Evolutionary conservation across 1,284 basidiomycete species (phyloP).

Genomic region (Leccinum ponderosum): DNA sequence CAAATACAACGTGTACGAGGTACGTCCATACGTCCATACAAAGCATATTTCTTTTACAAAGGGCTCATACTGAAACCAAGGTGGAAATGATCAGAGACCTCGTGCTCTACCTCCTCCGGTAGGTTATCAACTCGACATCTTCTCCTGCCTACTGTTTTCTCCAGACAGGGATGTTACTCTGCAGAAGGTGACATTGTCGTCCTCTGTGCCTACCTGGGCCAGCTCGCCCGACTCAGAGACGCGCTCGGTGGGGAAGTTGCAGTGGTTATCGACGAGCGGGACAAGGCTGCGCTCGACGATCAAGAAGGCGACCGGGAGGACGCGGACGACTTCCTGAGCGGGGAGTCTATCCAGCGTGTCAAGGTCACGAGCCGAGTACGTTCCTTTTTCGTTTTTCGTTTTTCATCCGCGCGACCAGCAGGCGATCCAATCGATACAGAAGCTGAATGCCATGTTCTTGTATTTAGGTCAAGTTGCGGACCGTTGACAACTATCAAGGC

Average conservation of each 20-base stretch:
- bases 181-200: constrained; percentile 71
- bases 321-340: constrained; percentile 30
- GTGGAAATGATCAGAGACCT: constrained; percentile 70
- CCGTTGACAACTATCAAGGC: constrained; percentile 77
- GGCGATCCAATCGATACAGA: background rate
- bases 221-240: constrained; percentile 59
- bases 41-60: background rate
- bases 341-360: constrained; percentile 42
- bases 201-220: constrained; percentile 74
- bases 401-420: background rate
- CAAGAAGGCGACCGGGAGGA: constrained; percentile 43
- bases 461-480: constrained; percentile 62
- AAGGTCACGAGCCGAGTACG: constrained; percentile 49
- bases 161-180: constrained; percentile 57
- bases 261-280: constrained; percentile 69
- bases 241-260: constrained; percentile 51
- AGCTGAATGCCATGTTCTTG: background rate
- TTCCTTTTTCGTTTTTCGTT: background rate
- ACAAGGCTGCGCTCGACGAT: constrained; percentile 56
- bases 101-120: constrained; percentile 65
- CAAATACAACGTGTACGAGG: constrained; percentile 70
- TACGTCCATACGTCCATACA: constrained; percentile 35
- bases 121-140: constrained; percentile 11
- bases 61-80: constrained; percentile 34
- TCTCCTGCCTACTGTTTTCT: background rate